Base-by-base conservation (phyloP, 345 rosid species). In the Streptanthus diversifolius region DNA sequence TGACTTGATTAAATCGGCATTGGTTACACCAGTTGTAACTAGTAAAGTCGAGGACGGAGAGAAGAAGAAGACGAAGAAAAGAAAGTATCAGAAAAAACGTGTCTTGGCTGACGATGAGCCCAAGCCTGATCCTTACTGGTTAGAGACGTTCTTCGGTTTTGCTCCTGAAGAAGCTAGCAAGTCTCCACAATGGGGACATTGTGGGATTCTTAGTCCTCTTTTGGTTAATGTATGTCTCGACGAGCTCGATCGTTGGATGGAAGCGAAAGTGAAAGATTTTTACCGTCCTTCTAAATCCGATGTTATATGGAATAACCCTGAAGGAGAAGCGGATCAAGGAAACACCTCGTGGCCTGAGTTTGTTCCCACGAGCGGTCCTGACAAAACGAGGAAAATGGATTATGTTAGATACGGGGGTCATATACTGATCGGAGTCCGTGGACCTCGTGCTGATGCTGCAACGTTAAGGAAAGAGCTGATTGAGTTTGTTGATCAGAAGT, bases 291-390 rank as follows among this genome's bases (percentile, higher is more conserved):
- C 98, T 2, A 91, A 91, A 78, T 89, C 81, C 49, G 98, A 91
- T 82, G 97, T 91, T 40, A 87, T 91, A 69, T 93, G 97, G 98
- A 91, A 89, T 80, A 85, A 77, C 70, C 98, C 95, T 0, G 96
- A 91, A 78, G 97, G 97, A 70, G 98, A 89, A 83, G 83, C 82
- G 17, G 98, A 93, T 63, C 97, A 86, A 25, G 98, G 98, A 15
- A 93, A 89, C 71, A 89, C 98, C 36, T 93, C 97, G 33, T 93
- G 98, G 98, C 97, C 98, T 0, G 98, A 93, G 68, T 93, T 93
- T 67, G 98, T 93, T 57, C 98, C 97, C 0, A 93, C 97, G 14
- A 93, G 98, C 66, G 96, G 98, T 27, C 97, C 98, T 11, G 97
- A 93, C 79, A 93, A 93, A 80, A 93, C 98, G 3, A 80, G 92